phyloP scores from a whole-genome alignment of 768 basidiomycete genomes.

The Leccinum variicolor region DNA sequence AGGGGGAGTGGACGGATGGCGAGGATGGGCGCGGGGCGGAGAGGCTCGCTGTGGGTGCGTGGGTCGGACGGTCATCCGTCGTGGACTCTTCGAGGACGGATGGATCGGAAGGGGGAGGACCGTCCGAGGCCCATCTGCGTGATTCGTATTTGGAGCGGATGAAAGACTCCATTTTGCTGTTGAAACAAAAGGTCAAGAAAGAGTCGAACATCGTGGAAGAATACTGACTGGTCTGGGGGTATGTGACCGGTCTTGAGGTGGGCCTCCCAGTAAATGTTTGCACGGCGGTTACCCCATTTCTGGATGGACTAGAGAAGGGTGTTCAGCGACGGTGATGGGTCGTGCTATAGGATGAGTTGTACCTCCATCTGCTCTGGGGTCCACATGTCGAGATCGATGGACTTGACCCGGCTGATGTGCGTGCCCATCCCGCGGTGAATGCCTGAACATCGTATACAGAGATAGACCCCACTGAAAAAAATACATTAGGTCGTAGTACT shows the following conservation, averaged over 20 bases:
- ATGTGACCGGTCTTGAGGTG: slow-evolving; percentile 89
- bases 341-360: not conserved
- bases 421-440: slow-evolving; percentile 98
- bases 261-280: slow-evolving; percentile 96
- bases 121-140: slow-evolving; percentile 90
- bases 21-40: slow-evolving; percentile 29
- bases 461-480: slow-evolving; percentile 72
- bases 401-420: slow-evolving; percentile 96
- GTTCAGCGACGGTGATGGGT: not conserved
- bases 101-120: slow-evolving; percentile 79
- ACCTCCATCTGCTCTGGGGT: slow-evolving; percentile 98
- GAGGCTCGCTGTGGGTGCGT: slow-evolving; percentile 15
- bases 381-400: slow-evolving; percentile 97
- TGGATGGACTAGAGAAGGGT: slow-evolving; percentile 58
- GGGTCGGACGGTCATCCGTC: slow-evolving; percentile 7
- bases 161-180: slow-evolving; percentile 96
- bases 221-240: slow-evolving; percentile 89
- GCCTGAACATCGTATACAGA: slow-evolving; percentile 97
- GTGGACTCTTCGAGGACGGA: slow-evolving; percentile 56
- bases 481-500: not conserved
- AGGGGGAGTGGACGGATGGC: slow-evolving; percentile 24
- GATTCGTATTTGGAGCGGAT: slow-evolving; percentile 97
- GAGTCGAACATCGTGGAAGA: not conserved
- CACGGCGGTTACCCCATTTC: slow-evolving; percentile 92
- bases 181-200: not conserved